Base-by-base conservation (phyloP, 176 grass and related monocot species). In the Puccinellia tenuiflora region DNA sequence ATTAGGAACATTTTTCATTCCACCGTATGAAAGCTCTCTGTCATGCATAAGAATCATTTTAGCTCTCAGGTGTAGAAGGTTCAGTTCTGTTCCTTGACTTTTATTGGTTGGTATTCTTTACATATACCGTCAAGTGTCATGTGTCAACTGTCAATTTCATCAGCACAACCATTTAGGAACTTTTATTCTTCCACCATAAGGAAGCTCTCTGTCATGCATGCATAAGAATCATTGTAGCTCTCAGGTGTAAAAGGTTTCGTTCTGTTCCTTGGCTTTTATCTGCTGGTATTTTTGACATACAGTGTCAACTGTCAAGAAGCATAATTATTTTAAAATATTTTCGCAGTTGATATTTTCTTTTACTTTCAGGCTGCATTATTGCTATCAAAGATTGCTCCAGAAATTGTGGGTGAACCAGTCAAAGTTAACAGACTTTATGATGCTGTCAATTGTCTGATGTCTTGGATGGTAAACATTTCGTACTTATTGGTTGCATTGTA, bases 391-490 rank as follows among this genome's bases (percentile, higher is more conserved):
- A 92, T 91, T 63, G 92, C 95, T 88, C 86, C 83, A 7, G 53
- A 91, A 68, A 86, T 82, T 85, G 92, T 98, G 17, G 96, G 96
- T 3, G 45, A 88, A 57, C 61, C 90, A 3, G 0, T 98, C 31
- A 88, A 91, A 67, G 76, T 55, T 52, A 86, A 79, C 65, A 86
- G 78, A 76, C 47, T 98, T 25, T 98, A 93, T 80, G 88, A 98
- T 91, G 89, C 96, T 77, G 87, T 93, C 85, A 90, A 91, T 88
- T 91, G 94, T 80, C 83, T 93, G 46, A 80, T 98, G 55, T 98
- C 92, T 60, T 88, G 87, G 55, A 98, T 98, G 95, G 95, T 95
- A 92, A 74, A 22, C 16, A 9, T 81, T 62, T 29, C 2, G 3
- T 24, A 17, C 39, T 57, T 68, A n/a, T 67, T 37, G 39, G 24